Percentiles rank a stretch among this genome's conserved stretches.
These are phyloP conservation scores for Monosporascus cannonballus DNA, from an alignment of 2,329 filamentous ascomycete species.

Conservation along the genomic window DNA sequence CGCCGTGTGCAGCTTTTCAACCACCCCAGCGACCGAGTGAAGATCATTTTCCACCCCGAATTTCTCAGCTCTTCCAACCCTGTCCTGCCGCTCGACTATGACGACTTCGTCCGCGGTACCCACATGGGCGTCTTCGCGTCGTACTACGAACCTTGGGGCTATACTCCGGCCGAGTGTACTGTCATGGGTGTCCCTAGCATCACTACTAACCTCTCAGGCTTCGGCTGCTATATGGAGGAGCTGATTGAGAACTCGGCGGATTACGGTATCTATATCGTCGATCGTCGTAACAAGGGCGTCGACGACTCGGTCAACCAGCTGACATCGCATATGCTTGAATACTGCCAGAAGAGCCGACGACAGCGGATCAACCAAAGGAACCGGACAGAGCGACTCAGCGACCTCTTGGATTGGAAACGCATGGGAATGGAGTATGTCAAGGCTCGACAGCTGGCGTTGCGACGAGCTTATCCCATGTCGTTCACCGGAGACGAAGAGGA, in stretches of 20 bases:
- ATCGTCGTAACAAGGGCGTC: slow-evolving; percentile 88
- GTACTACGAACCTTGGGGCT: slow-evolving; percentile 99
- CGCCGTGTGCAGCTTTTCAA: slow-evolving; percentile 96
- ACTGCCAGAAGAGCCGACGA: slow-evolving; percentile 84
- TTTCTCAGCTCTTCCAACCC: slow-evolving; percentile 96
- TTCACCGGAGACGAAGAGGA: slow-evolving; percentile 72
- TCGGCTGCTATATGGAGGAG: slow-evolving; percentile 99
- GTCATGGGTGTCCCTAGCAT: slow-evolving; percentile 99
- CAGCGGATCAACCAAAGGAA: slow-evolving; percentile 99
- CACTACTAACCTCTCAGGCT: slow-evolving; percentile 94
- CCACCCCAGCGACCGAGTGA: slow-evolving; percentile 88
- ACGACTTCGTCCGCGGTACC: slow-evolving; percentile 96
- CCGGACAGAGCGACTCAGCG: slow-evolving; percentile 88
- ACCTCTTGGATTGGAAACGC: slow-evolving; percentile 96
- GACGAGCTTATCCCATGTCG: slow-evolving; percentile 83
- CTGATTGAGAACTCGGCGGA: slow-evolving; percentile 96
- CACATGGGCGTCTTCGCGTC: slow-evolving; percentile 94
- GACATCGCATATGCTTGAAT: slow-evolving; percentile 88
- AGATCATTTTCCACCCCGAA: slow-evolving; percentile 96
- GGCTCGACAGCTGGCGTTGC: slow-evolving; percentile 83
- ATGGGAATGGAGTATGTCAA: slow-evolving; percentile 99
- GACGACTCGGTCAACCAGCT: slow-evolving; percentile 97
- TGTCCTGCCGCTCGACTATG: slow-evolving; percentile 91
- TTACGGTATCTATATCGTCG: slow-evolving; percentile 98
- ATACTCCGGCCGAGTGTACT: slow-evolving; percentile 95